phyloP scores from a whole-genome alignment of 495 filamentous ascomycete species.

The Xylaria castorea region DNA sequence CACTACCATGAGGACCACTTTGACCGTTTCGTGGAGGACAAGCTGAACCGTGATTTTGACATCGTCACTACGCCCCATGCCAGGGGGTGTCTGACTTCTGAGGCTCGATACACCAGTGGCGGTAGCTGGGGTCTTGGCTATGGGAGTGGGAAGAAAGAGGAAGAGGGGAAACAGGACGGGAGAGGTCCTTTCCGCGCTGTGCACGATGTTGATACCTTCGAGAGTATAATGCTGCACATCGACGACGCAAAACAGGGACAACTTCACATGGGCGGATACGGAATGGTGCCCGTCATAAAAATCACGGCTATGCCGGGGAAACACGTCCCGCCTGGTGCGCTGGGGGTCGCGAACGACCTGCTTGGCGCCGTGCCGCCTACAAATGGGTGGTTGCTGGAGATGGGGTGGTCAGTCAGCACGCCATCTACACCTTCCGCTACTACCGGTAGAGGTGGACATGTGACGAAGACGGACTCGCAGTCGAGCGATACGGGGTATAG shows the following conservation, averaged over 20 bases:
- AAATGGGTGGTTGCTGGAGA: conserved; percentile 75
- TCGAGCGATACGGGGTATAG: conserved; percentile 60
- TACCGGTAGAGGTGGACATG: neutral
- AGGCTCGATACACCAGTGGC: neutral
- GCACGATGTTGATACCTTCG: conserved; percentile 60
- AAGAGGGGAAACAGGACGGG: neutral
- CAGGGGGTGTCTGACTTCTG: conserved; percentile 54
- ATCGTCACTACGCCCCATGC: conserved; percentile 74
- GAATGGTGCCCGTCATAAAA: conserved; percentile 51
- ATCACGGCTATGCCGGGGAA: conserved; percentile 75
- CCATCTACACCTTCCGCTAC: neutral
- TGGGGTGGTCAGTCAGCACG: conserved; percentile 53
- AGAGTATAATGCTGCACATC: conserved; percentile 61
- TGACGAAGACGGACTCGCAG: conserved; percentile 13
- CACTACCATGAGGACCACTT: conserved; percentile 76
- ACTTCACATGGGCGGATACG: conserved; percentile 24
- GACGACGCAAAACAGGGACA: conserved; percentile 27
- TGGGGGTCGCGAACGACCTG: conserved; percentile 62
- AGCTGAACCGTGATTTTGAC: conserved; percentile 61
- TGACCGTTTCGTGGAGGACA: conserved; percentile 65
- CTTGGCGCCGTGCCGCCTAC: conserved; percentile 70
- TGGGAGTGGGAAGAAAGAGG: neutral
- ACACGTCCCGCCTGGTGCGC: conserved; percentile 63
- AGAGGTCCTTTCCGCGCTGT: conserved; percentile 63
- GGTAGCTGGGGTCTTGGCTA: neutral